phyloP scores from a whole-genome alignment of 148 eudicot genomes.

The Rhododendron ferrugineum region DNA sequence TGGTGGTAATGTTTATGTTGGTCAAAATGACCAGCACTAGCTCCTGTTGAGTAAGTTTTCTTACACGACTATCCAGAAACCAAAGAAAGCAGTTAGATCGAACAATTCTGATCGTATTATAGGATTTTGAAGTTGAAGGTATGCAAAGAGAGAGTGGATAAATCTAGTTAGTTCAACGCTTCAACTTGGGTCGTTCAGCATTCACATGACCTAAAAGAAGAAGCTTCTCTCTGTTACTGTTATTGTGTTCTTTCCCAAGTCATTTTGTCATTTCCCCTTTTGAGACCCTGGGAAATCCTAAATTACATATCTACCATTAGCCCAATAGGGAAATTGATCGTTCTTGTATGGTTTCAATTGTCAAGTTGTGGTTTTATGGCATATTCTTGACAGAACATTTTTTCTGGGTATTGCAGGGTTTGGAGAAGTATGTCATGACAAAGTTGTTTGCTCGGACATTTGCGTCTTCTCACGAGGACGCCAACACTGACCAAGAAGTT shows the following conservation, averaged over 20 bases:
- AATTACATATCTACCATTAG: not conserved
- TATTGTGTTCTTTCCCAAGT: not conserved
- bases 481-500: conserved; percentile 22
- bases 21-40: not conserved
- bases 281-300: not conserved
- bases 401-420: conserved; percentile 11
- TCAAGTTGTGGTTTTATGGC: not conserved
- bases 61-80: no score
- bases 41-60: no score
- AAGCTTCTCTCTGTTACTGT: not conserved
- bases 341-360: not conserved
- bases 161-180: not conserved
- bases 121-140: not conserved
- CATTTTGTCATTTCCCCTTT: not conserved
- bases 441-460: conserved; percentile 26
- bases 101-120: not conserved
- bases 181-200: not conserved
- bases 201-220: not conserved
- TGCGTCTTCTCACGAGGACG: conserved; percentile 25
- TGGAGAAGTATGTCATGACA: conserved; percentile 34
- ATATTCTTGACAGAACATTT: not conserved
- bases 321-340: not conserved
- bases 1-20: not conserved
- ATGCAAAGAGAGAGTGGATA: not conserved
- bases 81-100: not conserved